Percentiles rank a stretch among this genome's conserved stretches.
Conservation (phyloP, 306 rosid species). For the Gleditsia sinensis region DNA sequence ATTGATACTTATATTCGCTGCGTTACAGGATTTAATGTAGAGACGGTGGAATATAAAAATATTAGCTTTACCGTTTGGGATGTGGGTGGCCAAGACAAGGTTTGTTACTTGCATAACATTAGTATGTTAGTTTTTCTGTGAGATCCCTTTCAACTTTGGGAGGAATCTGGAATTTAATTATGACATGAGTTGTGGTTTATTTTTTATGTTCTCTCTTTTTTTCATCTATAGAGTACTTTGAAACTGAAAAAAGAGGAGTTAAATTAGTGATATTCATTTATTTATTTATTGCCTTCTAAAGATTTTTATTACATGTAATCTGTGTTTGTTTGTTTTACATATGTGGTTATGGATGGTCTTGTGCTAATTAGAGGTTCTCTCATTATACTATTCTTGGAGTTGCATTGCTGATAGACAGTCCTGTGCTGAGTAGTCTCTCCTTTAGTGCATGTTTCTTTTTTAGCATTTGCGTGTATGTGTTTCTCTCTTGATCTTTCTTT, state of each 20-base stretch:
- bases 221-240: not conserved
- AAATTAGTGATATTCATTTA: not conserved
- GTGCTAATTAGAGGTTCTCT: conserved; percentile 40
- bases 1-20: conserved; percentile 20
- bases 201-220: not conserved
- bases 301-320: not conserved
- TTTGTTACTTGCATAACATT: conserved; percentile 34
- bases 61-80: conserved; percentile 81
- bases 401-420: not conserved
- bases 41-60: conserved; percentile 78
- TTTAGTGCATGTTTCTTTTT: not conserved
- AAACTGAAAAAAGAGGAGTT: not conserved
- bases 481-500: not conserved
- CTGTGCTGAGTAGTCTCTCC: not conserved
- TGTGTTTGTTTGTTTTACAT: not conserved
- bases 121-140: not conserved
- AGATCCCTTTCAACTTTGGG: not conserved
- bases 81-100: conserved; percentile 86
- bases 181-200: not conserved
- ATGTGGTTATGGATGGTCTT: conserved; percentile 51
- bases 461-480: not conserved
- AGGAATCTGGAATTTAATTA: not conserved
- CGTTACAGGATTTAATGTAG: conserved; percentile 65
- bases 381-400: not conserved
- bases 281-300: not conserved